Base-by-base conservation (phyloP, 805 yeast genomes). In the Lipomyces japonicus region DNA sequence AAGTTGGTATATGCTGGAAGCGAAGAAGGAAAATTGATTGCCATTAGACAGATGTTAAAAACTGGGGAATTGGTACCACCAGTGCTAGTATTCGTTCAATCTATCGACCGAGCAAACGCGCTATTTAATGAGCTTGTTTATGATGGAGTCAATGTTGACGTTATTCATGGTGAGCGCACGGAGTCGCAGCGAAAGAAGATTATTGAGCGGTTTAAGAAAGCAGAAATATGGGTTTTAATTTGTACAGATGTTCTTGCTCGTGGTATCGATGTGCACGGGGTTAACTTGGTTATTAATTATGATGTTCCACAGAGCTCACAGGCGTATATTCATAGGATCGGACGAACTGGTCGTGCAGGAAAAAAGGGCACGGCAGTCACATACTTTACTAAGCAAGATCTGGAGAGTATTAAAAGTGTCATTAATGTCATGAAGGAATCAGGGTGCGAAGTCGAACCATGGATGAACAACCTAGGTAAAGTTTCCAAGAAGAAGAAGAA, bases 331-430 rank as follows among this genome's bases (percentile, higher is more conserved):
- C 99, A 93, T 68, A 80, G 99, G 71, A 87, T 93, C 62, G 99
- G 99, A 68, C 84, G 99, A 75, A 91, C 98, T 1, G 99, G 98
- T 60, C 83, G 99, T 75, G 96, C 88, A 46, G 96, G 95, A 1
- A 80, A 84, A 53, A 63, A 70, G 6, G 98, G 99, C 50, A 77
- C 76, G 60, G 97, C 97, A 0, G 79, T 93, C 18, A 93, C 98
- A 0, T 82, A 90, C 58, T 93, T 86, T 71, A 91, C 98, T 23
- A 90, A 89, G 65, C 95, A 87, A 56, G 99, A 93, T 65, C 69
- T 78, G 2, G 66, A 77, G 49, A 79, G 85, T 1, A 76, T 93
- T 39, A 85, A 86, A 65, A 85, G 93, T 7, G 86, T 93, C 38
- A 78, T 91, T 25, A 93, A 90, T 64, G 97, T 93, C 14, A 91